These are phyloP conservation scores for Cryphonectria nitschkei DNA, from an alignment of 2,329 filamentous ascomycete genomes.

Conservation along the genomic window DNA sequence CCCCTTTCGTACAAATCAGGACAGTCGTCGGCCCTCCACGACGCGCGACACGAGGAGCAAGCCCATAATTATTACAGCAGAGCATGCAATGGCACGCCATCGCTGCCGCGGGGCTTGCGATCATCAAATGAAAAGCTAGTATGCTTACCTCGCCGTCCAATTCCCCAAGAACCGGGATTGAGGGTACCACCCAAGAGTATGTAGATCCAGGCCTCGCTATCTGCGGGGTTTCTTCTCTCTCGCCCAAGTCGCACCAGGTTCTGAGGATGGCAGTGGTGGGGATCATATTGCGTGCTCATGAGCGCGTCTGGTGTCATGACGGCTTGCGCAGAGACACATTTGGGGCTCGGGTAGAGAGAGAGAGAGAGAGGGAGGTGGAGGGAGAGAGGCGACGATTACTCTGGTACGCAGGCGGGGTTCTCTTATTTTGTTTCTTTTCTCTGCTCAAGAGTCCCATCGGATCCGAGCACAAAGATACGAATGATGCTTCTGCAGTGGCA, in stretches of 20 bases:
- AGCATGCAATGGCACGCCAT: conserved; percentile 25
- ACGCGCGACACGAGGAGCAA: background rate
- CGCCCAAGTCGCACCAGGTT: background rate
- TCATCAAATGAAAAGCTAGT: conserved; percentile 14
- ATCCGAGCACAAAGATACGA: background rate
- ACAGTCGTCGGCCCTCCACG: conserved; percentile 18
- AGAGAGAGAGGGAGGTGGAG: too few relatives aligned
- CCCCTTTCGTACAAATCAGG: conserved; percentile 23
- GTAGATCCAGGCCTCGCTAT: conserved; percentile 16
- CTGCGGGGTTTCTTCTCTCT: conserved; percentile 22
- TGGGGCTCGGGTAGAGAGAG: too few relatives aligned
- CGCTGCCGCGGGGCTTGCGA: conserved; percentile 10
- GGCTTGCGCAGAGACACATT: background rate
- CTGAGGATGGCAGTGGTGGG: background rate
- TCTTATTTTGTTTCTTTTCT: background rate
- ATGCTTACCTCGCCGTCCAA: background rate
- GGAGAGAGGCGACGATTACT: too few relatives aligned
- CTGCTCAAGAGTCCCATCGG: background rate
- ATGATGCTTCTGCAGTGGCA: background rate
- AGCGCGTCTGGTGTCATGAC: conserved; percentile 27
- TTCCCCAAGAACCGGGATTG: conserved; percentile 6
- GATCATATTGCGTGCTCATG: conserved; percentile 26
- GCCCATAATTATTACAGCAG: background rate
- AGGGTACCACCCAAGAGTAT: background rate
- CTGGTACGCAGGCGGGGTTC: background rate